Evolutionary conservation across 768 basidiomycete species (phyloP).

Genomic region (Cubamyces sp.): DNA sequence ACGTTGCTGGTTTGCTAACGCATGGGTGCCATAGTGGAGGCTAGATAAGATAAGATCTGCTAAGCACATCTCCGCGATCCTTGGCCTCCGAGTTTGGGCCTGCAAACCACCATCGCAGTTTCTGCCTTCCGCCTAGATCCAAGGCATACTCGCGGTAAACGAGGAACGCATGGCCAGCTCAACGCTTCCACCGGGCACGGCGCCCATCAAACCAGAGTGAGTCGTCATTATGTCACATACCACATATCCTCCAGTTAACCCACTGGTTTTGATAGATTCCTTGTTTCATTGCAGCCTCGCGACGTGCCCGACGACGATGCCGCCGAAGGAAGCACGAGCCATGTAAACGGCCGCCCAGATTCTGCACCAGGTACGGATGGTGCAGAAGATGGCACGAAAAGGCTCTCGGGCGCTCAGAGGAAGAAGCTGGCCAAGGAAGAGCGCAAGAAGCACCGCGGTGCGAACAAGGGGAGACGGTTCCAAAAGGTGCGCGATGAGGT

Average conservation of each 20-base stretch:
- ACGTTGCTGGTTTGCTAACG: too few relatives aligned
- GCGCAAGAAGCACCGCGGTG: conserved; percentile 75
- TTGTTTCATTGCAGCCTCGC: conserved; percentile 37
- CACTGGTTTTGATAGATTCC: conserved; percentile 38
- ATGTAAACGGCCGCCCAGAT: conserved; percentile 30
- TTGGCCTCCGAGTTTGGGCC: neutral
- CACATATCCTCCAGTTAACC: too few relatives aligned
- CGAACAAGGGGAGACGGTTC: conserved; percentile 84
- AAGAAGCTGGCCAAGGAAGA: conserved; percentile 61
- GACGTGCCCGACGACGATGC: conserved; percentile 56
- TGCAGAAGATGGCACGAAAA: conserved; percentile 31
- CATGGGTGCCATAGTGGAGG: too few relatives aligned
- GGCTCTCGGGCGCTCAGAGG: conserved; percentile 39
- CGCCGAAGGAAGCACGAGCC: conserved; percentile 61
- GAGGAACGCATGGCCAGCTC: conserved; percentile 4
- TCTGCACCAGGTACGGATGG: conserved; percentile 17
- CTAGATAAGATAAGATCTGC: too few relatives aligned
- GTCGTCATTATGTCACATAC: conserved; percentile 13
- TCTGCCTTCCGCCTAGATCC: too few relatives aligned
- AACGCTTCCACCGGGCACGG: conserved; percentile 44
- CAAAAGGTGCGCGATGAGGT: conserved; percentile 78
- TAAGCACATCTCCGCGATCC: neutral
- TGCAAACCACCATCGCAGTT: too few relatives aligned
- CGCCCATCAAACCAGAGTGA: conserved; percentile 58
- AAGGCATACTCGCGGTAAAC: neutral